Base-by-base conservation (phyloP, 768 basidiomycete genomes). In the Termitomyces sp. region DNA sequence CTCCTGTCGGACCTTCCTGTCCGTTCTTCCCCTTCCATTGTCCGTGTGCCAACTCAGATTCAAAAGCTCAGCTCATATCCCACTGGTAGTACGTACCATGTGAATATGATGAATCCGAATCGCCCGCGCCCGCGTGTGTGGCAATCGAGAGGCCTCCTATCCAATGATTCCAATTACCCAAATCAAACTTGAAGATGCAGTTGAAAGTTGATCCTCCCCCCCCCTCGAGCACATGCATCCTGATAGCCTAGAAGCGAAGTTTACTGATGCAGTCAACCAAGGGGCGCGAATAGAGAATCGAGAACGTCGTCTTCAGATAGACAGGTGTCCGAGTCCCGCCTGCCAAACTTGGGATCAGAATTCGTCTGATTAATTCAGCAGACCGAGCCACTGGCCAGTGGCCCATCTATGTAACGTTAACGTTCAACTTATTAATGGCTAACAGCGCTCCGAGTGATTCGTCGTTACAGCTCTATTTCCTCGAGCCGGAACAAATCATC, bases 241-340 rank as follows among this genome's bases (percentile, higher is more conserved):
- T 10, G 4, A 10, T 26, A 22, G 36, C 16, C 24, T 26, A 51
- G 36, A 39, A 51, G 50, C 36, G 4, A 37, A 16, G 12, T 8
- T 14, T 14, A 30, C 30, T 30, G 13, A 10, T 12, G 20, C 10
- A 12, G 4, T n/a, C n/a, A n/a, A n/a, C n/a, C n/a, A 42, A 22
- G 40, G 40, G 40, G 40, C n/a, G 40, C 40, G 40, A 42, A 42
- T 22, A 42, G 20, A 20, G 24, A 45, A 27, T 26, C 48, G 20
- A 48, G 32, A 48, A 34, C 47, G 32, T 7, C 47, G 50, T 51
- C 37, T 37, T 39, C 51, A 40, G 50, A 27, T 8, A 49, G 51
- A 52, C 51, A 52, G 51, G 37, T 52, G 51, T 52, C 51, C 26
- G 51, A 52, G 37, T 40, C 26, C 51, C 51, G 51, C 37, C 51